phyloP scores from a whole-genome alignment of 106 monocot species.

The Acanthochlamys bracteata region DNA sequence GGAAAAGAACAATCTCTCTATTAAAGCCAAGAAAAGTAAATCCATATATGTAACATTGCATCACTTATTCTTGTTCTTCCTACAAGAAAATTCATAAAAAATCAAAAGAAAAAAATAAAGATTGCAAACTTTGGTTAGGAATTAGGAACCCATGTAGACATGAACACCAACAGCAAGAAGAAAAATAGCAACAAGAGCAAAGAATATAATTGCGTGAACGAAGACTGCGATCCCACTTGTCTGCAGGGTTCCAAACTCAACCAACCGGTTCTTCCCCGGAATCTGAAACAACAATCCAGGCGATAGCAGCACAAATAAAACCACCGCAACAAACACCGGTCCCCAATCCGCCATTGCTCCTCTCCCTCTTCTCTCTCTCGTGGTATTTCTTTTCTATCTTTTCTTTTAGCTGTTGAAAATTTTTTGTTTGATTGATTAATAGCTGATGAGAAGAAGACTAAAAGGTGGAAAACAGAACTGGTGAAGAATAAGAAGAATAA shows the following conservation, averaged over 20 bases:
- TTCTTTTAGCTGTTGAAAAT: background rate
- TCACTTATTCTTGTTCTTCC: too few relatives aligned
- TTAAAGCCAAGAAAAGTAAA: too few relatives aligned
- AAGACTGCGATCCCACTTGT: constrained; percentile 24
- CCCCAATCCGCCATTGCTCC: constrained; percentile 25
- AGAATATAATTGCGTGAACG: constrained; percentile 27
- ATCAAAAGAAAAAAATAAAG: background rate
- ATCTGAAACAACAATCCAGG: constrained; percentile 30
- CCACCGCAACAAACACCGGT: constrained; percentile 30
- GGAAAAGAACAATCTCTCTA: too few relatives aligned
- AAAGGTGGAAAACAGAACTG: background rate
- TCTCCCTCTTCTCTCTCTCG: constrained; percentile 1
- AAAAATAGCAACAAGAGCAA: constrained; percentile 21
- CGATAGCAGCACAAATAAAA: constrained; percentile 23
- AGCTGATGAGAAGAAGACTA: too few relatives aligned
- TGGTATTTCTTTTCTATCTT: background rate
- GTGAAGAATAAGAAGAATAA: background rate
- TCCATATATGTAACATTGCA: too few relatives aligned
- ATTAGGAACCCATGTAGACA: constrained; percentile 17
- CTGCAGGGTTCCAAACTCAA: constrained; percentile 25
- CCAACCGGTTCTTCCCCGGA: constrained; percentile 19
- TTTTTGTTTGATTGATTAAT: too few relatives aligned
- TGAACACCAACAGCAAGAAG: constrained; percentile 23
- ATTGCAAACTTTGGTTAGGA: background rate
- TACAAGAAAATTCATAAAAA: too few relatives aligned